Conservation (phyloP, 441 rosid species). For the Pelargonium australe region DNA sequence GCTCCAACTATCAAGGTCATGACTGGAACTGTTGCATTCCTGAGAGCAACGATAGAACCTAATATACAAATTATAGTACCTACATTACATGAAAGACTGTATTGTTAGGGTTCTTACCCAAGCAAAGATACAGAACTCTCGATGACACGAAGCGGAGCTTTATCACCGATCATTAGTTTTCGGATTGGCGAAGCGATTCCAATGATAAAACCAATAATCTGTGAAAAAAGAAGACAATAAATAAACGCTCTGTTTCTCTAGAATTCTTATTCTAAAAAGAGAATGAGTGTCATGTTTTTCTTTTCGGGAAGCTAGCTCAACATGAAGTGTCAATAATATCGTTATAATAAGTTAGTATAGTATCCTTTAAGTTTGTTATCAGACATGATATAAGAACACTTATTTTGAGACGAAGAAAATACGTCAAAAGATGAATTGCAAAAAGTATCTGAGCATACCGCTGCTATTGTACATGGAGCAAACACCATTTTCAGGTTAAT, state of each 20-base stretch:
- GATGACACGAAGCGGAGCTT: slow-evolving; percentile 35
- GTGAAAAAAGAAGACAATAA: background rate
- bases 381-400: no score
- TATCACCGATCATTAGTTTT: slow-evolving; percentile 23
- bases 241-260: no score
- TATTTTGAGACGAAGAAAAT: background rate
- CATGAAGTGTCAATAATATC: no score
- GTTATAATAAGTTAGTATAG: no score
- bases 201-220: slow-evolving; percentile 31
- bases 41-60: slow-evolving; percentile 17
- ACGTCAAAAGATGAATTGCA: no score
- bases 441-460: slow-evolving; percentile 18
- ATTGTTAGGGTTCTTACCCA: slow-evolving; percentile 21
- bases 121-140: slow-evolving; percentile 22
- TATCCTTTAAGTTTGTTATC: no score
- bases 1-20: slow-evolving; percentile 67
- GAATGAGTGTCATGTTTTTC: no score
- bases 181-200: slow-evolving; percentile 30
- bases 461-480: slow-evolving; percentile 33
- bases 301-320: no score
- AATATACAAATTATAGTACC: background rate
- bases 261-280: no score
- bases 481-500: slow-evolving; percentile 27
- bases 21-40: slow-evolving; percentile 69
- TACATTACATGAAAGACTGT: background rate